phyloP scores from a whole-genome alignment of 192 early-diverging fungal genomes.

The Glomus cerebriforme region DNA sequence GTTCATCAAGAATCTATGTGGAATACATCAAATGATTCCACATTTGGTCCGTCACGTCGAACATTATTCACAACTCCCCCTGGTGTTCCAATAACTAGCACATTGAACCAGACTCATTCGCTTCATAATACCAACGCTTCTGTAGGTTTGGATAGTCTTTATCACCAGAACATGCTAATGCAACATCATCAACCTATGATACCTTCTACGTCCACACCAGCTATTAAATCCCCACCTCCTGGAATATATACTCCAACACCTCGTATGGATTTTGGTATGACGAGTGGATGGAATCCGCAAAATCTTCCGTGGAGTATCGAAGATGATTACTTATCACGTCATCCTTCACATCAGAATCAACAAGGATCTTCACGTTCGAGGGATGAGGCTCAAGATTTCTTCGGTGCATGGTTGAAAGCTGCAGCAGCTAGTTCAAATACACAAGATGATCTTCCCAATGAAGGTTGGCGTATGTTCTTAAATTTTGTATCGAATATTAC shows the following conservation, averaged over 20 bases:
- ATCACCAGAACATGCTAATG: conserved; percentile 33
- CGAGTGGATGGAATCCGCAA: conserved; percentile 27
- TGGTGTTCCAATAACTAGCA: conserved; percentile 30
- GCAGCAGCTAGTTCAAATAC: conserved; percentile 42
- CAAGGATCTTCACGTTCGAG: conserved; percentile 25
- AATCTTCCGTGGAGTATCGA: conserved; percentile 29
- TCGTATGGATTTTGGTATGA: conserved; percentile 24
- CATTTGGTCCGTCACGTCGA: conserved; percentile 24
- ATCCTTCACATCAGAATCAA: conserved; percentile 35
- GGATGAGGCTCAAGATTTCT: conserved; percentile 57
- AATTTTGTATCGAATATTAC: not conserved
- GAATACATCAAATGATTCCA: conserved; percentile 35
- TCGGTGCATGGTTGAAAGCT: conserved; percentile 60
- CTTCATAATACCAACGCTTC: conserved; percentile 9
- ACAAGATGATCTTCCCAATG: conserved; percentile 31
- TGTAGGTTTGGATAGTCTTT: conserved; percentile 15
- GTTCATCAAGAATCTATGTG: conserved; percentile 23
- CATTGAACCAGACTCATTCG: conserved; percentile 19
- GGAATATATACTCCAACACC: conserved; percentile 40
- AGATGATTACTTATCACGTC: conserved; percentile 18
- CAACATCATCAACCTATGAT: conserved; percentile 21
- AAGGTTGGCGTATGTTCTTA: not conserved
- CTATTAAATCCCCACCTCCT: conserved; percentile 49
- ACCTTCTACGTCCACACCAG: conserved; percentile 16
- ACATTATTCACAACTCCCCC: conserved; percentile 30